These are phyloP conservation scores for Letharia lupina DNA, from an alignment of 495 filamentous ascomycete genomes.

Conservation along the genomic window DNA sequence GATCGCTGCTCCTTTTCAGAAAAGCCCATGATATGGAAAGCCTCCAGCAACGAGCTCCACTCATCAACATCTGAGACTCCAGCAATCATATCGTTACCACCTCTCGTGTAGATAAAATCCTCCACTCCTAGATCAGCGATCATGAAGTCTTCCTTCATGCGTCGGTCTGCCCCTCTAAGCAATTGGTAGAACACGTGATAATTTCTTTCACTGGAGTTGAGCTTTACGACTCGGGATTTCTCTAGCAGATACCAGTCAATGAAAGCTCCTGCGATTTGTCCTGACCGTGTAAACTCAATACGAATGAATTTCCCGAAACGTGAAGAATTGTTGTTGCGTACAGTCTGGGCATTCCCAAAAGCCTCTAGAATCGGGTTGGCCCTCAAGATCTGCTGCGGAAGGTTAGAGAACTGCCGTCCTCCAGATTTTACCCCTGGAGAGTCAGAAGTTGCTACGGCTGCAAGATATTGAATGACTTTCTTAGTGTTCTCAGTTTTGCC, in stretches of 20 bases:
- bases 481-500: conserved; percentile 99
- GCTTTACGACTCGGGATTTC: conserved; percentile 87
- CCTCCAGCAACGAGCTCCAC: conserved; percentile 83
- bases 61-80: conserved; percentile 89
- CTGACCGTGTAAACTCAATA: conserved; percentile 85
- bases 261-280: conserved; percentile 90
- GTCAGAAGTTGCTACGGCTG: conserved; percentile 82
- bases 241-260: conserved; percentile 99
- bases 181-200: conserved; percentile 99
- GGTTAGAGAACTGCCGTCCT: conserved; percentile 62
- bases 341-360: conserved; percentile 97
- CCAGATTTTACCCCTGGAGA: conserved; percentile 56
- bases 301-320: conserved; percentile 98
- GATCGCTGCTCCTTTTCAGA: conserved; percentile 73
- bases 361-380: conserved; percentile 98
- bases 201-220: conserved; percentile 80
- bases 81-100: conserved; percentile 81
- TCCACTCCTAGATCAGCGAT: conserved; percentile 63
- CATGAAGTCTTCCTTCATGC: conserved; percentile 66
- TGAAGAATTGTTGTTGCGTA: conserved; percentile 97
- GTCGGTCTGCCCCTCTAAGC: conserved; percentile 66
- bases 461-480: conserved; percentile 98
- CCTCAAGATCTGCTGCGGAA: conserved; percentile 94
- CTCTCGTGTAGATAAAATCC: conserved; percentile 84
- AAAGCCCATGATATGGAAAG: conserved; percentile 92